phyloP scores from a whole-genome alignment of 2,329 filamentous ascomycete genomes.

The Alternaria triticina region DNA sequence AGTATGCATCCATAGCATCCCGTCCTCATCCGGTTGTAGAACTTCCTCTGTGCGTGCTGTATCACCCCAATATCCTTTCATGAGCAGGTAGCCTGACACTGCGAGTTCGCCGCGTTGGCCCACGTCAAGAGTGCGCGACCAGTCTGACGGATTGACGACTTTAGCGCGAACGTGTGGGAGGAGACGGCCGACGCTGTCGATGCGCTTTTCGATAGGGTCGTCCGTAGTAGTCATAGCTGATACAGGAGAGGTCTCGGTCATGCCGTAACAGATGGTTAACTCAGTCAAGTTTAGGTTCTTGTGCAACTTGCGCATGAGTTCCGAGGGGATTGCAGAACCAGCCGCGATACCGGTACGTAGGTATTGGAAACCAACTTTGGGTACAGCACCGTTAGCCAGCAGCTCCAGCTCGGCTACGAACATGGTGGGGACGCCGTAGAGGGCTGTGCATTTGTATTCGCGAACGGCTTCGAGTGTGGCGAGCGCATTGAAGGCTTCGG shows the following conservation, averaged over 20 bases:
- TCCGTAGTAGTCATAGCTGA: constrained; percentile 78
- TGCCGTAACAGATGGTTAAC: constrained; percentile 93
- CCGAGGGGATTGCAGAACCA: constrained; percentile 81
- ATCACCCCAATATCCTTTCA: constrained; percentile 91
- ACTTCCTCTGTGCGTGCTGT: constrained; percentile 71
- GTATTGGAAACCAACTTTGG: constrained; percentile 62
- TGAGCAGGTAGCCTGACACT: constrained; percentile 82
- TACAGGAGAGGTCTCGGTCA: constrained; percentile 87
- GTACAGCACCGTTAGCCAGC: constrained; percentile 60
- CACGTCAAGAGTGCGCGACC: constrained; percentile 64
- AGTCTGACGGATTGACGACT: constrained; percentile 74
- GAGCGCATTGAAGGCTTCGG: constrained; percentile 82
- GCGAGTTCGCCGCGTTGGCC: constrained; percentile 80
- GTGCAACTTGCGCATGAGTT: constrained; percentile 80
- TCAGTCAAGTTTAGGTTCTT: constrained; percentile 76
- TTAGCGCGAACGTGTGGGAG: constrained; percentile 83
- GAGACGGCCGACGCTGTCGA: constrained; percentile 76
- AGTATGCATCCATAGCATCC: constrained; percentile 82
- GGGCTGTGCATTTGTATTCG: constrained; percentile 68
- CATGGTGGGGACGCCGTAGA: constrained; percentile 96
- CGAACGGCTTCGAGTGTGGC: constrained; percentile 71
- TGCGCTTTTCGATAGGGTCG: constrained; percentile 75
- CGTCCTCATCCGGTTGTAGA: constrained; percentile 62
- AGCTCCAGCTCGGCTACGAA: constrained; percentile 86
- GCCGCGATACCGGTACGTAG: constrained; percentile 91